A percentile compares a stretch with the other conserved stretches of the same genome.
These are phyloP conservation scores for Pinus taeda DNA, from an alignment of 75 land plant species.

Conservation along the genomic window DNA sequence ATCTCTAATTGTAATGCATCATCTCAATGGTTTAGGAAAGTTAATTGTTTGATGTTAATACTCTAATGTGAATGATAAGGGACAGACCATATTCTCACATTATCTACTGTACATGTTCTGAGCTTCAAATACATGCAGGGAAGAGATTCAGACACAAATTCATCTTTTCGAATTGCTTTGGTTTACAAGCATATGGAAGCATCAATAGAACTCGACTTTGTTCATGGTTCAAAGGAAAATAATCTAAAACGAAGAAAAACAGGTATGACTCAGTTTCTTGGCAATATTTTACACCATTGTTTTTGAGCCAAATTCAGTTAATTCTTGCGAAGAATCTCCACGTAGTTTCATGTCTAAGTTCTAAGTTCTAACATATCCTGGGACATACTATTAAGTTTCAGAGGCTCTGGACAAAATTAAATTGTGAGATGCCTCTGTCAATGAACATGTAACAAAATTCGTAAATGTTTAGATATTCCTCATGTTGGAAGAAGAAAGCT, in stretches of 20 bases:
- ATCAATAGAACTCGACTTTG: conserved; percentile 29
- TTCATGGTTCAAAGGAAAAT: conserved; percentile 15
- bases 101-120: neutral
- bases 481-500: neutral
- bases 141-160: conserved; percentile 36
- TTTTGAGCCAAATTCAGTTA: neutral
- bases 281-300: neutral
- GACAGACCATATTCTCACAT: neutral
- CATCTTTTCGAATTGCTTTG: conserved; percentile 61
- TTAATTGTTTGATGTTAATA: neutral
- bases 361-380: neutral
- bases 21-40: neutral
- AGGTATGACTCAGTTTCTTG: conserved; percentile 27
- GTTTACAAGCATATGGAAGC: conserved; percentile 46
- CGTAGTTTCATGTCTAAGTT: neutral
- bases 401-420: neutral
- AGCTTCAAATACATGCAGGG: conserved; percentile 33
- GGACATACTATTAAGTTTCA: neutral
- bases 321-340: neutral
- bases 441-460: neutral
- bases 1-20: neutral
- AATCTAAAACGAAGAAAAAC: conserved; percentile 45
- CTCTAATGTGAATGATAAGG: neutral
- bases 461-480: neutral
- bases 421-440: neutral